phyloP scores from a whole-genome alignment of 345 rosid genomes.

The Hypericum androsaemum region DNA sequence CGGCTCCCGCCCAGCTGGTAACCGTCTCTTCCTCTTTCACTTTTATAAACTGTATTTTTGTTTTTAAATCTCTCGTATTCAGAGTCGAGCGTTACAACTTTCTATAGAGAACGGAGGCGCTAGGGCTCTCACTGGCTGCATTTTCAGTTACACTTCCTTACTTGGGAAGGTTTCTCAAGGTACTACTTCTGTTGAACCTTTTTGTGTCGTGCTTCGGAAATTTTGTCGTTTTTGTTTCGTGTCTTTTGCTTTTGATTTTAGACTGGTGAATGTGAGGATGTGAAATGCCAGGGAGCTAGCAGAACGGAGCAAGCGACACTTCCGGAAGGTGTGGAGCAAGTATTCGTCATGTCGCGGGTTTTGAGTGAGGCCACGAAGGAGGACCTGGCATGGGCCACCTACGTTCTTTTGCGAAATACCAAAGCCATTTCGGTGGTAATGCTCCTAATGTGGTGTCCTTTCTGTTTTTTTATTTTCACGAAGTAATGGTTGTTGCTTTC shows the following conservation, averaged over 20 bases:
- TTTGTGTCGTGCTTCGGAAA: not conserved
- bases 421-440: conserved; percentile 61
- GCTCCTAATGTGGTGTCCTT: not conserved
- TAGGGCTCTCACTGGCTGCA: conserved; percentile 63
- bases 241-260: not conserved
- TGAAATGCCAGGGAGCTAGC: conserved; percentile 47
- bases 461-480: too few species aligned
- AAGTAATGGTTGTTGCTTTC: not conserved
- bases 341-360: conserved; percentile 51
- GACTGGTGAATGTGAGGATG: not conserved
- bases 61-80: conserved; percentile 1
- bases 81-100: conserved; percentile 13
- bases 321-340: conserved; percentile 55
- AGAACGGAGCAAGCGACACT: conserved; percentile 32
- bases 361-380: conserved; percentile 41
- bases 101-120: conserved; percentile 42
- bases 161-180: conserved; percentile 74
- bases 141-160: conserved; percentile 60
- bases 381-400: conserved; percentile 84
- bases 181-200: conserved; percentile 2
- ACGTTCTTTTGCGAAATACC: conserved; percentile 72
- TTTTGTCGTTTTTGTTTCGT: not conserved
- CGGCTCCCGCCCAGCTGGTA: conserved; percentile 41
- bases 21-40: not conserved
- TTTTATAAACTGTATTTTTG: not conserved